Evolutionary conservation across 805 yeast genomes (phyloP), one percentile per base, ranked within the genome.

Genomic region (Wickerhamomyces bovis): DNA sequence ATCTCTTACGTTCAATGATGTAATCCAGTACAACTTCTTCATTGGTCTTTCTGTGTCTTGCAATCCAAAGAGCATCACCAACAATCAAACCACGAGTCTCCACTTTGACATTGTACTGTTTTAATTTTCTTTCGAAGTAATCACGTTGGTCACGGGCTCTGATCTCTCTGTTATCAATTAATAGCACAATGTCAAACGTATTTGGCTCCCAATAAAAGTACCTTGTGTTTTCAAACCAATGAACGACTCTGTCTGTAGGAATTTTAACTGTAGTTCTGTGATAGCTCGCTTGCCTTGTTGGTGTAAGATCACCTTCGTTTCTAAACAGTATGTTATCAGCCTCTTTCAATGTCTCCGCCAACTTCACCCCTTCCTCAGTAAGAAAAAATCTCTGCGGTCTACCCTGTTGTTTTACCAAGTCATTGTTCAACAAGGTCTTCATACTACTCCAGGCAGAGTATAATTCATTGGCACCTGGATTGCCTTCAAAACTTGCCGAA

Each of bases 11-110:
- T 67, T 94, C 99, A 41, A 92, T 75, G n/a, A 94, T 84, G 51
- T 79, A 82, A 61, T 92, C 85, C 16, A 94, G 65, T 1, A 87
- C 83, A 5, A 82, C 88, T 45, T 82, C 82, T 44, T 75, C 74
- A 1, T 76, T 73, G 0, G 86, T 76, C 0, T 49, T 54, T 44
- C 69, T 76, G 57, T 89, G 76, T 46, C 75, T 74, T 0, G 97
- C 99, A 3, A 89, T 72, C 99, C 98, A 94, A 10, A 85, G 52
- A 1, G 84, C 83, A 67, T 94, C 99, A 6, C 99, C 98, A 3
- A 90, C 78, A 0, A 94, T 68, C 25, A 94, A 69, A 1, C 86
- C 69, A 42, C 77, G 63, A 1, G 75, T 76, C 19, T 77, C 82
- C 43, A 77, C 69, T 4, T 66, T 62, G 1, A 85, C 69, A 0